These are phyloP conservation scores for Crepidotus variabilis DNA, from an alignment of 768 basidiomycete species.

Conservation along the genomic window DNA sequence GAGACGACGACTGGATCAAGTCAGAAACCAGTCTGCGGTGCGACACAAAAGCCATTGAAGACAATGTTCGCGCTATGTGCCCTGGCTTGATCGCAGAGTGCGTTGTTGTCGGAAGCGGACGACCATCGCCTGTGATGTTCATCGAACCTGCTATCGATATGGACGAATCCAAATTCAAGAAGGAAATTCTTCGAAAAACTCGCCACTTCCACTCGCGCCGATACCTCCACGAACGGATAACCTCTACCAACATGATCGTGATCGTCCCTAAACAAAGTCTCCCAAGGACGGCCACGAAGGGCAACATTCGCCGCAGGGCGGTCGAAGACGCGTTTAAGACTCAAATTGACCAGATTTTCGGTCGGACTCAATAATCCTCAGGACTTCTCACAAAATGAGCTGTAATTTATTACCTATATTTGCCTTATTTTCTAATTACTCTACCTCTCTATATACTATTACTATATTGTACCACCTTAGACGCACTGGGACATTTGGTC, in stretches of 20 bases:
- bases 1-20: slow-evolving; percentile 87
- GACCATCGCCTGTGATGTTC: slow-evolving; percentile 74
- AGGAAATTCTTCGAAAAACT: slow-evolving; percentile 70
- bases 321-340: slow-evolving; percentile 64
- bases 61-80: slow-evolving; percentile 67
- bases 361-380: background rate
- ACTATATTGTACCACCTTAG: background rate
- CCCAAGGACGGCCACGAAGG: slow-evolving; percentile 77
- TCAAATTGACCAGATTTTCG: slow-evolving; percentile 58
- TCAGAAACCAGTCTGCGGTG: slow-evolving; percentile 74
- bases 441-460: background rate
- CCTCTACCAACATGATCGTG: slow-evolving; percentile 58
- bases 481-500: background rate
- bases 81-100: slow-evolving; percentile 64
- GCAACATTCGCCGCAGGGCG: slow-evolving; percentile 74
- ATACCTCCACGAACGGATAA: slow-evolving; percentile 79
- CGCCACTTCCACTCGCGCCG: slow-evolving; percentile 70
- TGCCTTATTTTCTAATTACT: background rate
- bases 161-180: slow-evolving; percentile 57
- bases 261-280: slow-evolving; percentile 63
- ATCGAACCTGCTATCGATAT: slow-evolving; percentile 57
- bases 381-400: background rate
- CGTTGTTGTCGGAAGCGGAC: slow-evolving; percentile 72
- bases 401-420: background rate
- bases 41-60: slow-evolving; percentile 80